Evolutionary conservation across 495 filamentous ascomycete genomes (phyloP).

Genomic region (Penicillium paxilli): DNA sequence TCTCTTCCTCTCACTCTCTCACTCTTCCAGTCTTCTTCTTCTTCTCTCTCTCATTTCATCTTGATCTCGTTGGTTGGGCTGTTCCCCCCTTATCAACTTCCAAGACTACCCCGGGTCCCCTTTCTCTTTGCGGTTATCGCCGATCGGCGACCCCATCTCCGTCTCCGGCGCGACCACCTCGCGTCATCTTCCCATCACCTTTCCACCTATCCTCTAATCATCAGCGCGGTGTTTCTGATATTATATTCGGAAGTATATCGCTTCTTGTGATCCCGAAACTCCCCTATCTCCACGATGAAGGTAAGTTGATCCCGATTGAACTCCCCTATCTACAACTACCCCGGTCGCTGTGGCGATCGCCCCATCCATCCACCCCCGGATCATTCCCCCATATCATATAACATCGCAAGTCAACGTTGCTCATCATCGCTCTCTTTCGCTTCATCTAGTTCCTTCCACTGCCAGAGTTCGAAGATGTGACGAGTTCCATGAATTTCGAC

Average conservation of each 20-base stretch:
- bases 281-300: slow-evolving; percentile 23
- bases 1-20: not conserved
- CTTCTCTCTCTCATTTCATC: not conserved
- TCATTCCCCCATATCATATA: not conserved
- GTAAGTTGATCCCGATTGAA: slow-evolving; percentile 12
- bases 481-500: slow-evolving; percentile 88
- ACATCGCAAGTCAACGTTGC: not conserved
- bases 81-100: not conserved
- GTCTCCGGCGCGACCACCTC: slow-evolving; percentile 24
- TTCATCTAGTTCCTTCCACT: slow-evolving; percentile 79
- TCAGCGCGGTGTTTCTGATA: not conserved
- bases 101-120: not conserved
- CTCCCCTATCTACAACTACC: not conserved
- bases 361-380: slow-evolving; percentile 2
- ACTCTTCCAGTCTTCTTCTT: not conserved
- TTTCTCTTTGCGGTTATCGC: slow-evolving; percentile 24
- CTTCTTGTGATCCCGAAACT: not conserved
- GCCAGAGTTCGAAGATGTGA: slow-evolving; percentile 82
- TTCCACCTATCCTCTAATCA: not conserved
- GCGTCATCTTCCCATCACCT: slow-evolving; percentile 16
- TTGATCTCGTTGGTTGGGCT: not conserved
- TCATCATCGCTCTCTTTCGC: not conserved
- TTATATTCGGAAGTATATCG: not conserved
- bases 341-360: slow-evolving; percentile 10
- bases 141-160: slow-evolving; percentile 24